phyloP scores from a whole-genome alignment of 2,329 filamentous ascomycete genomes.

The Davidsoniella neocaledoniae region DNA sequence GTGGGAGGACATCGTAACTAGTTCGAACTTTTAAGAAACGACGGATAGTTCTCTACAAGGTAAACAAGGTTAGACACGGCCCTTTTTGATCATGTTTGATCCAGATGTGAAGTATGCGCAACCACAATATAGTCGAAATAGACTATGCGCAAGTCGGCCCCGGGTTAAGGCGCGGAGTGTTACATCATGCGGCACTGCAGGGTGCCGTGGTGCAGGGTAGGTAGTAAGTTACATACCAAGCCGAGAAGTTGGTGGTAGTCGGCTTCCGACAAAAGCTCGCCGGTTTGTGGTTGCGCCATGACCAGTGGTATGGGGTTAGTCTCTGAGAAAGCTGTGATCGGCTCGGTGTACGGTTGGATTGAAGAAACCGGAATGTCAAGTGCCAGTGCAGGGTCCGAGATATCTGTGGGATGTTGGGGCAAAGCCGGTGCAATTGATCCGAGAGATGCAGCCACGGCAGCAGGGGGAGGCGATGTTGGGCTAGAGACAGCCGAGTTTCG shows the following conservation, averaged over 20 bases:
- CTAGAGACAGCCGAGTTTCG: slow-evolving; percentile 19
- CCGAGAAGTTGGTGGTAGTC: slow-evolving; percentile 66
- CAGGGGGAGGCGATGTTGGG: slow-evolving; percentile 10
- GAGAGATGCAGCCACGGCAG: slow-evolving; percentile 13
- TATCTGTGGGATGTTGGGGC: not conserved
- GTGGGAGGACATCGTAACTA: slow-evolving; percentile 91
- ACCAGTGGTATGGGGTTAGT: slow-evolving; percentile 22
- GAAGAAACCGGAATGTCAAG: slow-evolving; percentile 13
- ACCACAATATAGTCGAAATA: not conserved
- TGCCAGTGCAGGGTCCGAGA: not conserved
- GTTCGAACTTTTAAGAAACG: slow-evolving; percentile 93
- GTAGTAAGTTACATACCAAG: slow-evolving; percentile 39
- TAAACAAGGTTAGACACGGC: slow-evolving; percentile 1
- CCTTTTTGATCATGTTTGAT: not conserved
- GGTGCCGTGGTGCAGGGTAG: not conserved
- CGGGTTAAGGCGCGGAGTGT: not conserved
- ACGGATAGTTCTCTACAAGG: slow-evolving; percentile 62
- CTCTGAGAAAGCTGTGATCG: slow-evolving; percentile 20
- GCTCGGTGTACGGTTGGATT: slow-evolving; percentile 21
- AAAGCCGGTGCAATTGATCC: slow-evolving; percentile 9
- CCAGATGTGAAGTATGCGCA: not conserved
- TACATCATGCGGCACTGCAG: not conserved
- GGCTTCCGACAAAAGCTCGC: slow-evolving; percentile 30
- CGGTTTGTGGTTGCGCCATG: slow-evolving; percentile 6
- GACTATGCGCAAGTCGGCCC: not conserved